Conservation (phyloP, 1,284 basidiomycete genomes). For the Moesziomyces parantarcticus region DNA sequence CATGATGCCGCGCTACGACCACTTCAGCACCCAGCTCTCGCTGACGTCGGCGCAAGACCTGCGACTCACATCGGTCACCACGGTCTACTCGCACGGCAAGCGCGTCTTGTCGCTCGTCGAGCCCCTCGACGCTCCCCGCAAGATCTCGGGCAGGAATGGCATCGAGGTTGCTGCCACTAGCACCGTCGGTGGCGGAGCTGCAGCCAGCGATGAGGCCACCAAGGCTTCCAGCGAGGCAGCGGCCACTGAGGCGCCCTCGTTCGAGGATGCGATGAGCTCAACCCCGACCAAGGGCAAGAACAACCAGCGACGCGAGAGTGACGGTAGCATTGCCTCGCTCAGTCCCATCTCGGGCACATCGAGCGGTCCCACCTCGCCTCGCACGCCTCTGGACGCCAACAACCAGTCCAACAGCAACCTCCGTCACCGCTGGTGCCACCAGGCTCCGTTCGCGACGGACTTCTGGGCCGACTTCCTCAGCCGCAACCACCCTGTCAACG, state of each 20-base stretch:
- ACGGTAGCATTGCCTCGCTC: conserved; percentile 30
- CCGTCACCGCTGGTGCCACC: conserved; percentile 62
- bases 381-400: conserved; percentile 44
- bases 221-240: conserved; percentile 5
- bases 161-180: conserved; percentile 25
- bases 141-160: conserved; percentile 53
- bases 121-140: conserved; percentile 60
- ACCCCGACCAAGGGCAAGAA: conserved; percentile 30
- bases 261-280: conserved; percentile 14
- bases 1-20: conserved; percentile 56
- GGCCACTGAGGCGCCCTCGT: conserved; percentile 6
- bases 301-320: conserved; percentile 38
- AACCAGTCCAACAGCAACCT: conserved; percentile 28
- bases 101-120: conserved; percentile 65
- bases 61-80: conserved; percentile 64
- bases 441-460: conserved; percentile 67
- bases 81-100: conserved; percentile 68
- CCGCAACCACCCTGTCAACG: conserved; percentile 65
- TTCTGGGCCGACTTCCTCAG: conserved; percentile 68
- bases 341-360: conserved; percentile 42
- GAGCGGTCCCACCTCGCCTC: conserved; percentile 40
- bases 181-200: conserved; percentile 7
- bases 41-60: conserved; percentile 59
- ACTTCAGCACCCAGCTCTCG: conserved; percentile 64
- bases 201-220: conserved; percentile 4